A percentile compares a stretch with the other conserved stretches of the same genome.
phyloP scores from a whole-genome alignment of 495 filamentous ascomycete species.

The Choiromyces venosus region DNA sequence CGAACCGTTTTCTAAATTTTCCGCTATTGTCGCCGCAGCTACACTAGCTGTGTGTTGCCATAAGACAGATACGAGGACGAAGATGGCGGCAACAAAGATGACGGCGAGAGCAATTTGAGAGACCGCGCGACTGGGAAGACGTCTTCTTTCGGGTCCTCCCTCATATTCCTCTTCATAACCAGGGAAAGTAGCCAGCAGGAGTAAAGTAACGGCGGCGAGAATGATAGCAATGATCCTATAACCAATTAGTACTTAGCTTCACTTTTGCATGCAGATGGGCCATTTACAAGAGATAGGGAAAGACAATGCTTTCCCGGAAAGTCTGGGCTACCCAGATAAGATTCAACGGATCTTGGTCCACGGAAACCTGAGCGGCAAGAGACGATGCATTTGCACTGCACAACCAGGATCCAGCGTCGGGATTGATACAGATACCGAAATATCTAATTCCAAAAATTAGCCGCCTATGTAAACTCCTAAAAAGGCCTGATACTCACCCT shows the following conservation, averaged over 20 bases:
- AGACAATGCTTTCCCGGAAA: constrained; percentile 77
- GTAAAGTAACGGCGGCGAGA: constrained; percentile 68
- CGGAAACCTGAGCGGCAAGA: constrained; percentile 60
- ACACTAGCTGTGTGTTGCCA: constrained; percentile 92
- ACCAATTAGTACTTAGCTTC: neutral
- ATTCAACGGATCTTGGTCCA: constrained; percentile 73
- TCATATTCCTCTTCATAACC: constrained; percentile 71
- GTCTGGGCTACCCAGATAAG: constrained; percentile 72
- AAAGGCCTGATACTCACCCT: constrained; percentile 53
- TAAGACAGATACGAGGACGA: constrained; percentile 67
- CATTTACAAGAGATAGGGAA: constrained; percentile 64
- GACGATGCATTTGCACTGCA: constrained; percentile 74
- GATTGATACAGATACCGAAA: constrained; percentile 69
- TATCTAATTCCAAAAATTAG: constrained; percentile 27
- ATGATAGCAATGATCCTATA: constrained; percentile 72
- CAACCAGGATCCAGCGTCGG: constrained; percentile 63
- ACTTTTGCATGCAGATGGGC: constrained; percentile 27
- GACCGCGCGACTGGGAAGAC: constrained; percentile 69
- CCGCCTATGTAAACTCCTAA: neutral
- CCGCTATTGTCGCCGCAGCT: constrained; percentile 83
- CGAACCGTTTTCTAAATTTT: constrained; percentile 91
- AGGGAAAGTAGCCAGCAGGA: constrained; percentile 73
- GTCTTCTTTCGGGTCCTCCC: constrained; percentile 58
- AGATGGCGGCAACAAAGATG: constrained; percentile 73
- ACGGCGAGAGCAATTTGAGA: constrained; percentile 69